These are phyloP conservation scores for Amyloporia xantha DNA, from an alignment of 768 basidiomycete genomes.

Conservation along the genomic window DNA sequence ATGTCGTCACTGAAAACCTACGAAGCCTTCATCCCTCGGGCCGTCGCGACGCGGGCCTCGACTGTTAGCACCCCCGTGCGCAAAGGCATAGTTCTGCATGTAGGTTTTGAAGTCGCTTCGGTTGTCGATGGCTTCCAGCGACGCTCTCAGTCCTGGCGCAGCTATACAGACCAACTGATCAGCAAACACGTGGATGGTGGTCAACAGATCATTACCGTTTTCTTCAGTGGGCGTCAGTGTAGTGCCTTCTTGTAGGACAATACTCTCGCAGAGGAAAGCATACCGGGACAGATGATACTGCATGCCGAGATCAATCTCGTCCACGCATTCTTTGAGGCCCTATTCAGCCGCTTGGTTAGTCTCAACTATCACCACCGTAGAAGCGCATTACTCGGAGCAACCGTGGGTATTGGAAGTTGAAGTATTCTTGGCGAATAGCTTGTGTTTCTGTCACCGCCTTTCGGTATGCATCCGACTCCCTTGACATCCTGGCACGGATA, in stretches of 20 bases:
- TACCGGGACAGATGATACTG: conserved; percentile 96
- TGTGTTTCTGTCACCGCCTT: conserved; percentile 90
- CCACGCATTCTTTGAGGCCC: conserved; percentile 88
- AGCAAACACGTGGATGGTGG: background rate
- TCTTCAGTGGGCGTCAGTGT: conserved; percentile 68
- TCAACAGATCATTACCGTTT: conserved; percentile 41
- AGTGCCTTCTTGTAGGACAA: conserved; percentile 82
- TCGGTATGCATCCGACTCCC: conserved; percentile 80
- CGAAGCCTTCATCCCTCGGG: conserved; percentile 88
- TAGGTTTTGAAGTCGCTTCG: conserved; percentile 91
- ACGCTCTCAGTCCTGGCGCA: conserved; percentile 67
- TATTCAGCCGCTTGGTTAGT: conserved; percentile 3
- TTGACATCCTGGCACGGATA: conserved; percentile 77
- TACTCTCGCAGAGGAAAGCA: conserved; percentile 89
- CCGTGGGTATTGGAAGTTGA: conserved; percentile 93
- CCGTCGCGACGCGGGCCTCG: conserved; percentile 85
- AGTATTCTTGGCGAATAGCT: conserved; percentile 91
- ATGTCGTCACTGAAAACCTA: conserved; percentile 38
- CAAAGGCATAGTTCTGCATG: conserved; percentile 97
- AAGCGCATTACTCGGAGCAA: conserved; percentile 73
- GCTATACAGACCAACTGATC: background rate
- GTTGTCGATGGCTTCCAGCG: conserved; percentile 90
- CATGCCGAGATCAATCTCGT: conserved; percentile 95
- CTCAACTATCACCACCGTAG: background rate
- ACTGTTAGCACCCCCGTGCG: conserved; percentile 53